Evolutionary conservation across 2,329 filamentous ascomycete genomes (phyloP), one percentile per base, ranked within the genome.

Genomic region (Trichoderma pleuroti): DNA sequence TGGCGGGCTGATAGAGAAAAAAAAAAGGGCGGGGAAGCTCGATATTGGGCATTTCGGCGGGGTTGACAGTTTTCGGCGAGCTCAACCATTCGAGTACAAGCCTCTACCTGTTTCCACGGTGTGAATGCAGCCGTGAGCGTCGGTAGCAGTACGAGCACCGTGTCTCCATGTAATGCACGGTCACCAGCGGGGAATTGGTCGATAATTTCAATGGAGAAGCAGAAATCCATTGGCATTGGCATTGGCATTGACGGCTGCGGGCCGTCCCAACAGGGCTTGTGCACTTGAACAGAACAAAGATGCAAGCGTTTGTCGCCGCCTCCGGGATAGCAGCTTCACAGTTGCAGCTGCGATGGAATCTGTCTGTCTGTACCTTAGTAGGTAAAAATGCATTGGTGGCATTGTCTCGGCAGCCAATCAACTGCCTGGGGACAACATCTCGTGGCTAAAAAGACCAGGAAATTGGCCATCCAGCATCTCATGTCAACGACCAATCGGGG

Each of bases 1-100:
- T 24, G 56, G 11, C 12, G 30, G 42, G 42, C 49, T 30, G 61
- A 46, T 46, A 34, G 21, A 65, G 30, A 57, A 34, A 34, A 57
- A 56, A 49, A 28, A 56, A 49, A 28, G 56, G 61, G 70, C 70
- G 70, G 70, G 70, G 70, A 65, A 70, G 61, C 56, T 39, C n/a
- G n/a, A 59, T 30, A 18, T 57, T 32, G 52, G 26, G 30, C 57
- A 71, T 71, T 64, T n/a, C 46, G 49, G 70, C 70, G 70, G 70
- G 70, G 70, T 71, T 67, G 56, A 68, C 16, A 64, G 36, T 39
- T n/a, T 6, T 24, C 32, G 49, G 39, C 16, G 61, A 69, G 21
- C 26, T 54, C 57, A n/a, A 54, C 12, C 21, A 18, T 12, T 24
- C 46, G 46, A 65, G 63, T 32, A 56, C 63, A 54, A n/a, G 63